Conservation (phyloP, 2,329 filamentous ascomycete species). For the Dactylellina haptotyla region DNA sequence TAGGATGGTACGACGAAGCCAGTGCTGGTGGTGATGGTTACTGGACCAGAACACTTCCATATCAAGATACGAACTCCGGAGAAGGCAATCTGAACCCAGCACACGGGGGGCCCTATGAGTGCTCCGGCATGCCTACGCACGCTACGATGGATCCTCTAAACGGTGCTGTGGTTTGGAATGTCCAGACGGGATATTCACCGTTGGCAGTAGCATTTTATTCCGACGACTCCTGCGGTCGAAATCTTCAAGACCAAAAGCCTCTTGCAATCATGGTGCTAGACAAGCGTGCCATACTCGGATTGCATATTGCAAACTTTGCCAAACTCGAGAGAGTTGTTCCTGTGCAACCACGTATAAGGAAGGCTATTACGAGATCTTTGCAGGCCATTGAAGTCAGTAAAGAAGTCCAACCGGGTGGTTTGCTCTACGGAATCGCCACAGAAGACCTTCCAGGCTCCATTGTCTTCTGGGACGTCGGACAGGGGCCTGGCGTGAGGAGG, state of each 20-base stretch:
- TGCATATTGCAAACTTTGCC: slow-evolving; percentile 32
- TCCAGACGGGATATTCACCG: neutral
- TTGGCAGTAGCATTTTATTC: slow-evolving; percentile 29
- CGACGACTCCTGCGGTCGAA: slow-evolving; percentile 2
- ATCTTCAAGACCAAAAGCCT: neutral
- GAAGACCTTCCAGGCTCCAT: slow-evolving; percentile 19
- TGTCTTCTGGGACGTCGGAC: slow-evolving; percentile 37
- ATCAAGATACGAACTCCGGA: neutral
- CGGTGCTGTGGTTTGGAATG: slow-evolving; percentile 36
- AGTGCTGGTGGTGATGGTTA: slow-evolving; percentile 9
- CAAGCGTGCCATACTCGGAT: slow-evolving; percentile 5
- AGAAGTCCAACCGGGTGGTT: neutral
- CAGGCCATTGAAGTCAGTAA: slow-evolving; percentile 1
- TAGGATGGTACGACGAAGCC: slow-evolving; percentile 24
- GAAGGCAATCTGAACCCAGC: too few relatives aligned
- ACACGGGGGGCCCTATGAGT: neutral
- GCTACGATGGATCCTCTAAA: neutral
- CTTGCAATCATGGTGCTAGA: slow-evolving; percentile 24
- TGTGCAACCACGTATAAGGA: neutral
- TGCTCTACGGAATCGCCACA: neutral
- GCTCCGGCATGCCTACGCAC: neutral
- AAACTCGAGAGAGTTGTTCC: neutral
- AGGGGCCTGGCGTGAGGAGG: neutral
- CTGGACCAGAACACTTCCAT: neutral
- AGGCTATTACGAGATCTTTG: neutral